These are phyloP conservation scores for Aspergillus transmontanensis DNA, from an alignment of 2,329 filamentous ascomycete species.

Conservation along the genomic window DNA sequence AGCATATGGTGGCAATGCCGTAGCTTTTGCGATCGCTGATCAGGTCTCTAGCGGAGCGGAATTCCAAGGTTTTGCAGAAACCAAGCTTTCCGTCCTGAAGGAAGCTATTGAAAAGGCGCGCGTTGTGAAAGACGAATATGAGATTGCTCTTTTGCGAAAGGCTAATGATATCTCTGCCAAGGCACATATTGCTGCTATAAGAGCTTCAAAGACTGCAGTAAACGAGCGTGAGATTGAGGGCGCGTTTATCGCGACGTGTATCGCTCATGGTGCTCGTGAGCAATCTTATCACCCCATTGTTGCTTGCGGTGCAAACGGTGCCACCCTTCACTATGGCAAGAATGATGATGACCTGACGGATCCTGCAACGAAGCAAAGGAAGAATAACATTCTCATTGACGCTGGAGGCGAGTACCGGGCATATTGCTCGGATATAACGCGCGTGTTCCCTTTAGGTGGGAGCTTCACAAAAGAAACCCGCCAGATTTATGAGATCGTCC, in stretches of 20 bases:
- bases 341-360: slow-evolving; percentile 74
- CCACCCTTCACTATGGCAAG: slow-evolving; percentile 80
- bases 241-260: slow-evolving; percentile 72
- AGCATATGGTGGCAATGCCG: slow-evolving; percentile 43
- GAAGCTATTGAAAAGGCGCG: slow-evolving; percentile 78
- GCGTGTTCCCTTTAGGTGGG: slow-evolving; percentile 78
- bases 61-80: slow-evolving; percentile 69
- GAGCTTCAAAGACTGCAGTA: slow-evolving; percentile 61
- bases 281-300: slow-evolving; percentile 91
- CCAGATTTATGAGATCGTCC: slow-evolving; percentile 75
- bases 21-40: slow-evolving; percentile 75
- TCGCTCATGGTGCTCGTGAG: slow-evolving; percentile 69
- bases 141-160: slow-evolving; percentile 77
- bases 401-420: slow-evolving; percentile 82
- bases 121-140: slow-evolving; percentile 82
- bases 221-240: slow-evolving; percentile 87
- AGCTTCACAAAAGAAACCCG: slow-evolving; percentile 69
- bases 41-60: slow-evolving; percentile 74
- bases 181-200: slow-evolving; percentile 75
- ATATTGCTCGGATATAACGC: slow-evolving; percentile 88
- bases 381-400: slow-evolving; percentile 79
- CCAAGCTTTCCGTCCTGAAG: slow-evolving; percentile 62
- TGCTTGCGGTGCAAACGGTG: slow-evolving; percentile 78
- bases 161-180: slow-evolving; percentile 78
- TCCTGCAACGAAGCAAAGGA: slow-evolving; percentile 37